A percentile compares a stretch with the other conserved stretches of the same genome.
phyloP scores from a whole-genome alignment of 228 moss, liverwort and hornwort species.

The Sphagnum magellanicum region DNA sequence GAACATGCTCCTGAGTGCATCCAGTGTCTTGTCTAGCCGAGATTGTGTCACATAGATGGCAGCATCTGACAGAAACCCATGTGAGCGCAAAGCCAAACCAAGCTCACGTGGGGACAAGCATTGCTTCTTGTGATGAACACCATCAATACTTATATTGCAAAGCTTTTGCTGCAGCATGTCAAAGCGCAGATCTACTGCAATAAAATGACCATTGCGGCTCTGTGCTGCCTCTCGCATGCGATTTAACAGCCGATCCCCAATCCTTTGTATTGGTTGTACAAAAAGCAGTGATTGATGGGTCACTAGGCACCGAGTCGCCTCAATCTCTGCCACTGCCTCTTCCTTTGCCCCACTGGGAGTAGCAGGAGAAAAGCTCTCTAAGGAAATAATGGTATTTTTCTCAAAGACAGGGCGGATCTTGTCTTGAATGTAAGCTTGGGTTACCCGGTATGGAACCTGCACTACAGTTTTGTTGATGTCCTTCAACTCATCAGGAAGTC shows the following conservation, averaged over 20 bases:
- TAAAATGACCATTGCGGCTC: conserved; percentile 26
- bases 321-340: conserved; percentile 21
- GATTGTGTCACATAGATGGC: conserved; percentile 61
- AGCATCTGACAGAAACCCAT: conserved; percentile 44
- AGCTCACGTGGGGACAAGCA: conserved; percentile 49
- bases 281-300: conserved; percentile 40
- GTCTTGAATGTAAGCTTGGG: conserved; percentile 37
- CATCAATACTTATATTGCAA: conserved; percentile 27
- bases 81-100: conserved; percentile 30
- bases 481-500: conserved; percentile 26
- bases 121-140: conserved; percentile 18
- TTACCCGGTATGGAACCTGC: conserved; percentile 27
- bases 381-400: conserved; percentile 23
- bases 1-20: conserved; percentile 34
- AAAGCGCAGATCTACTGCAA: conserved; percentile 48
- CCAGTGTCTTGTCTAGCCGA: conserved; percentile 37
- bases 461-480: conserved; percentile 18
- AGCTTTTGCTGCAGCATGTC: conserved; percentile 33
- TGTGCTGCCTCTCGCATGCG: conserved; percentile 62
- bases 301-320: conserved; percentile 46
- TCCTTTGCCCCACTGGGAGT: conserved; percentile 9
- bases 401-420: conserved; percentile 42
- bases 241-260: conserved; percentile 46
- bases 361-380: conserved; percentile 32
- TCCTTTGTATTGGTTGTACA: conserved; percentile 34